Evolutionary conservation across 2,329 filamentous ascomycete species (phyloP).

Genomic region (Corinectria fuckeliana): DNA sequence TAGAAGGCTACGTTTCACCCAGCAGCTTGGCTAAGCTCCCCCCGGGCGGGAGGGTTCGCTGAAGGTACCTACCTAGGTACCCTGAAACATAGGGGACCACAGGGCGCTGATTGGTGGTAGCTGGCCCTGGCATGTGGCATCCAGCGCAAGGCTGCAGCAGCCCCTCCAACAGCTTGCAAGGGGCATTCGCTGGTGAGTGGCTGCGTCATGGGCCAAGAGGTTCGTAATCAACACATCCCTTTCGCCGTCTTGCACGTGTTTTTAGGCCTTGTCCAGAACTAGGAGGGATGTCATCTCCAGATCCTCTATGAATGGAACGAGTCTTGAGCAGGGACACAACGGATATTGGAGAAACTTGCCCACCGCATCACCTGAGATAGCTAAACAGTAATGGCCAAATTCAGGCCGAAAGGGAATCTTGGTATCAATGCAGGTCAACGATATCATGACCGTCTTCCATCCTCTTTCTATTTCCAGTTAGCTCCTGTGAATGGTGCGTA

Average conservation of each 20-base stretch:
- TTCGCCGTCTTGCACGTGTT: neutral
- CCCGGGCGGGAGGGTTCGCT: constrained; percentile 23
- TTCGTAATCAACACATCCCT: constrained; percentile 13
- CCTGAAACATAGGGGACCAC: constrained; percentile 11
- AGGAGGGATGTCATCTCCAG: neutral
- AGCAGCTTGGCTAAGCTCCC: constrained; percentile 18
- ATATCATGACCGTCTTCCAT: neutral
- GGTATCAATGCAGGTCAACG: neutral
- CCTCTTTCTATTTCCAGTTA: constrained; percentile 3
- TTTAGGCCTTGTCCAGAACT: neutral
- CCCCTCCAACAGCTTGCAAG: constrained; percentile 27
- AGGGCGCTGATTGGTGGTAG: constrained; percentile 32
- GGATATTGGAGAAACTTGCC: neutral
- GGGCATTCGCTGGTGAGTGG: constrained; percentile 1
- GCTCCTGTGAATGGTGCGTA: neutral
- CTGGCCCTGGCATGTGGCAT: constrained; percentile 17
- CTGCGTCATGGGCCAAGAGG: constrained; percentile 17
- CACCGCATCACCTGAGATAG: neutral
- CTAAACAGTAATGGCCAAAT: neutral
- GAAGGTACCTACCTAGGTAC: constrained; percentile 21
- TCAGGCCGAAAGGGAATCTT: neutral
- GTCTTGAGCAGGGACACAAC: neutral
- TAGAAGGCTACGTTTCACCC: constrained; percentile 40
- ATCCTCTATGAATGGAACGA: neutral
- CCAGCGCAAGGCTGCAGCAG: constrained; percentile 37